These are phyloP conservation scores for Cercophora sp. DNA, from an alignment of 495 filamentous ascomycete genomes.

Conservation along the genomic window DNA sequence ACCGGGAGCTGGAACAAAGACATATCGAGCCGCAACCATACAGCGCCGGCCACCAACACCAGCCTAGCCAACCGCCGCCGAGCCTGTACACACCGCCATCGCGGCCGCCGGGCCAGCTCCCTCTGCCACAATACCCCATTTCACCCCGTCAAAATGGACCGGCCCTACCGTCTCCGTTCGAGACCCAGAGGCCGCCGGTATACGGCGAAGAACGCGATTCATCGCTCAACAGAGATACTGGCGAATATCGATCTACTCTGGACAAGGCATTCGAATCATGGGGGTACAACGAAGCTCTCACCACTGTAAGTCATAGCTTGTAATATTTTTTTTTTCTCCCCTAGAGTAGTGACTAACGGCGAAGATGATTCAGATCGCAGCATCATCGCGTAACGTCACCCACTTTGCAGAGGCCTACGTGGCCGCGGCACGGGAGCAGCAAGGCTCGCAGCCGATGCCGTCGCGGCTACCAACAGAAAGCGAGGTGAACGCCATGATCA, in stretches of 20 bases:
- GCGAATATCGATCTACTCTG: conserved; percentile 36
- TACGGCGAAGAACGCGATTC: conserved; percentile 39
- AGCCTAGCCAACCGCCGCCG: conserved; percentile 26
- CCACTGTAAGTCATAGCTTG: conserved; percentile 37
- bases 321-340: too few species aligned
- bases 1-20: conserved; percentile 25
- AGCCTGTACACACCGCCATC: conserved; percentile 33
- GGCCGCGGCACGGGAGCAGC: conserved; percentile 46
- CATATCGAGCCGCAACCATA: conserved; percentile 22
- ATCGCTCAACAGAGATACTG: conserved; percentile 25
- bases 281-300: conserved; percentile 40
- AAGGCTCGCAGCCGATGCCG: conserved; percentile 42
- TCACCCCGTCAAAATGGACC: conserved; percentile 36
- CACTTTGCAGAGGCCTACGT: conserved; percentile 46
- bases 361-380: conserved; percentile 35
- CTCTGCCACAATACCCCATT: conserved; percentile 39
- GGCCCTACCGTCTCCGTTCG: conserved; percentile 37
- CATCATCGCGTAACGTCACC: conserved; percentile 39
- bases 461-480: conserved; percentile 44
- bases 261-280: conserved; percentile 41
- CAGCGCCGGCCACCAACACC: conserved; percentile 23
- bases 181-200: conserved; percentile 33
- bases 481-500: conserved; percentile 39
- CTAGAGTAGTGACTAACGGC: conserved; percentile 17
- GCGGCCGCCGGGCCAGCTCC: conserved; percentile 36